Conservation (phyloP, 2,329 filamentous ascomycete genomes). For the Colletotrichum lupini region DNA sequence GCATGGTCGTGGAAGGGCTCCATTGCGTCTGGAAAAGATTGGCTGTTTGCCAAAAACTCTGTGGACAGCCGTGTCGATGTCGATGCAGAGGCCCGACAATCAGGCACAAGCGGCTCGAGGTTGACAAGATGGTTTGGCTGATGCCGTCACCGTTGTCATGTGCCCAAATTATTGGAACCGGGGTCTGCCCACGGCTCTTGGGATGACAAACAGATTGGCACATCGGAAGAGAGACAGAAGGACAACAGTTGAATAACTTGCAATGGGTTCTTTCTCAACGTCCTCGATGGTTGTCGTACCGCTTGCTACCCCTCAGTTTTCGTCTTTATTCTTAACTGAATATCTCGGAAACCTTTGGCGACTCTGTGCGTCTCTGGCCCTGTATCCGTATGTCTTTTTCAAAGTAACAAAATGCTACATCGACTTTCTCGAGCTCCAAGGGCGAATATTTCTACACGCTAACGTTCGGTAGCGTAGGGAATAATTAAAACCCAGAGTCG, state of each 20-base stretch:
- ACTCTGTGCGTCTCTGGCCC: constrained; percentile 16
- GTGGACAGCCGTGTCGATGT: constrained; percentile 6
- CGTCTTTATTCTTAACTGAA: neutral
- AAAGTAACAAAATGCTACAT: neutral
- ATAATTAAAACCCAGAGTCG: constrained; percentile 1
- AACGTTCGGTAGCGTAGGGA: neutral
- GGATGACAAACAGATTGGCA: neutral
- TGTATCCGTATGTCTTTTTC: neutral
- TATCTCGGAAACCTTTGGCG: constrained; percentile 1
- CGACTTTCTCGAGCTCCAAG: neutral
- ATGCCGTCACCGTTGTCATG: neutral
- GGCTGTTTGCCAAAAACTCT: neutral
- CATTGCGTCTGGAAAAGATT: constrained; percentile 32
- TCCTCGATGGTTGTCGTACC: neutral
- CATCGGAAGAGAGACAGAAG: neutral
- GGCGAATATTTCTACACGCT: constrained; percentile 8
- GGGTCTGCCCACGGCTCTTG: constrained; percentile 1
- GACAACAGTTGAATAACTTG: constrained; percentile 9
- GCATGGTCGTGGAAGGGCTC: constrained; percentile 27
- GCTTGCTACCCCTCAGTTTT: neutral
- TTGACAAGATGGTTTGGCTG: neutral
- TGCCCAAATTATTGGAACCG: neutral
- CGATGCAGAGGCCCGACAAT: constrained; percentile 1
- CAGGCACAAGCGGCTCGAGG: neutral
- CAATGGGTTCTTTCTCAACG: neutral